These are phyloP conservation scores for Suillus weaverae DNA, from an alignment of 768 basidiomycete species.

Conservation along the genomic window DNA sequence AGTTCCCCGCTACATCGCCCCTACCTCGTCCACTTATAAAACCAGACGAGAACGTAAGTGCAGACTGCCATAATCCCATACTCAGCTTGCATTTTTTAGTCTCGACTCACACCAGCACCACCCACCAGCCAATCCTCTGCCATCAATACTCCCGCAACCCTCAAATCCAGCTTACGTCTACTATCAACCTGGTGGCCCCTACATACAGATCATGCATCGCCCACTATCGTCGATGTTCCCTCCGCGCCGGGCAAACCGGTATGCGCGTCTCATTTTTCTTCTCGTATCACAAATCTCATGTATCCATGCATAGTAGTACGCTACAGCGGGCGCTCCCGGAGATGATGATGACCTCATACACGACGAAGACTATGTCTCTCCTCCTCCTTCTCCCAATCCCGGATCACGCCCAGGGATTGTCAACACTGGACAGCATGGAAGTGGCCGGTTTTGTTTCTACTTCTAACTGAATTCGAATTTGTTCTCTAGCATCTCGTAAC, in stretches of 20 bases:
- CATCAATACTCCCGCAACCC: neutral
- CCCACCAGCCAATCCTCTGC: neutral
- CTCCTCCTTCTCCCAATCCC: neutral
- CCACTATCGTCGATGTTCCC: neutral
- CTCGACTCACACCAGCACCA: neutral
- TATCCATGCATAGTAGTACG: neutral
- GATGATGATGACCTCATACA: neutral
- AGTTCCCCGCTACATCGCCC: neutral
- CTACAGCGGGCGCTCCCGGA: neutral
- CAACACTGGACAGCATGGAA: neutral
- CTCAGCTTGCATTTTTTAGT: neutral
- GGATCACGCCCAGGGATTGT: neutral
- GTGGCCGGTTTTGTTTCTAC: neutral
- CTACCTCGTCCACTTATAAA: neutral
- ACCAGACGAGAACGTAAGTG: neutral
- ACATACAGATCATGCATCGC: neutral
- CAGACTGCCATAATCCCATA: neutral
- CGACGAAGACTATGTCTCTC: neutral
- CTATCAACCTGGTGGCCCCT: neutral
- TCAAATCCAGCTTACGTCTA: neutral
- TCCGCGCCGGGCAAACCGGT: neutral
- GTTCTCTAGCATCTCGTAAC: too few species aligned
- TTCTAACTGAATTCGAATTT: neutral
- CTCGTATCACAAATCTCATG: neutral
- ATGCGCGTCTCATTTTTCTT: neutral